These are phyloP conservation scores for Saccharomyces pastorianus DNA, from an alignment of 1,139 yeast genomes.

Conservation along the genomic window DNA sequence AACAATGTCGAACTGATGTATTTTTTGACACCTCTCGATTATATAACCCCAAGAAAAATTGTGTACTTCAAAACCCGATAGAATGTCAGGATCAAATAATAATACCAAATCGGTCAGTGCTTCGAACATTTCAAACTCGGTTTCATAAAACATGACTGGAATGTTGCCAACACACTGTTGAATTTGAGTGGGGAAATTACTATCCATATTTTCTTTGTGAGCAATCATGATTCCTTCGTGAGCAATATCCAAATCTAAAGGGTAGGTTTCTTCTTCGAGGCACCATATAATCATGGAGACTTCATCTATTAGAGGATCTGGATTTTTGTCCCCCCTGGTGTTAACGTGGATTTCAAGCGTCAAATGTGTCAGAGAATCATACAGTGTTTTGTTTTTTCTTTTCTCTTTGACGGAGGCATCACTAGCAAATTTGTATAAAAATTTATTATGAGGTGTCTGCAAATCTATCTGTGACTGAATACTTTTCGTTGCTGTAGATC, in stretches of 20 bases:
- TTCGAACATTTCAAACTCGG: conserved; percentile 51
- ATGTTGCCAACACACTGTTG: conserved; percentile 13
- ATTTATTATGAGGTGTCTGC: conserved; percentile 34
- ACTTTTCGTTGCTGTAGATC: conserved; percentile 9
- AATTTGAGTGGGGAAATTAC: conserved; percentile 5
- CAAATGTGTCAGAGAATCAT: conserved; percentile 45
- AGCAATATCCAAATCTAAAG: conserved; percentile 28
- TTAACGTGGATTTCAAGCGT: conserved; percentile 61
- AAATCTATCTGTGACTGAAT: conserved; percentile 46
- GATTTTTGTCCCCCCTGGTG: conserved; percentile 42
- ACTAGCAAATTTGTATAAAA: conserved; percentile 31
- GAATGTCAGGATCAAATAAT: conserved; percentile 72
- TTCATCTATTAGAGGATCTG: conserved; percentile 61
- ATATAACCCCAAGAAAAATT: conserved; percentile 84
- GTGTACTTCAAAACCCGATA: conserved; percentile 81
- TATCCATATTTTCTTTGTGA: conserved; percentile 4
- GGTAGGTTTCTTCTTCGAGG: conserved; percentile 40
- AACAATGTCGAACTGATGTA: conserved; percentile 46
- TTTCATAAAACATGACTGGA: conserved; percentile 33
- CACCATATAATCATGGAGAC: conserved; percentile 57
- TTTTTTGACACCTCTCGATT: conserved; percentile 50
- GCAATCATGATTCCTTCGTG: conserved; percentile 34
- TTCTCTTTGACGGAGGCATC: conserved; percentile 19
- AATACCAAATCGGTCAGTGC: conserved; percentile 50
- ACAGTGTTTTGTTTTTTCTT: conserved; percentile 39